A percentile compares a stretch with the other conserved stretches of the same genome.
Conservation (phyloP, 768 basidiomycete genomes). For the Tulasnella sp. region DNA sequence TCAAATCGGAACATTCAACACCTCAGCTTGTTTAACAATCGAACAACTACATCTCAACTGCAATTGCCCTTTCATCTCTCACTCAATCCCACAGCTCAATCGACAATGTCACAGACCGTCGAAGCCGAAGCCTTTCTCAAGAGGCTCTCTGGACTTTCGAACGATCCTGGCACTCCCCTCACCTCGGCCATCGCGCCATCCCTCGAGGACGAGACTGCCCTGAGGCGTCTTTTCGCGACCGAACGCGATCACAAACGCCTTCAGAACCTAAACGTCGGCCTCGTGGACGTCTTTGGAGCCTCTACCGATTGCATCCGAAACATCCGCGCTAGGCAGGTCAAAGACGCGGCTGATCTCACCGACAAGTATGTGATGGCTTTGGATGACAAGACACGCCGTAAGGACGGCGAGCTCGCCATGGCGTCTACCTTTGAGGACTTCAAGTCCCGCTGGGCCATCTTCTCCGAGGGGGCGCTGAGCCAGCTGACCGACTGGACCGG, state of each 20-base stretch:
- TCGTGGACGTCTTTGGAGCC: slow-evolving; percentile 33
- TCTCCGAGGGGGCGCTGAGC: slow-evolving; percentile 50
- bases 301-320: background rate
- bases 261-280: slow-evolving; percentile 40
- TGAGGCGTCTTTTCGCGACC: slow-evolving; percentile 45
- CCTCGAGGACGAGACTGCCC: slow-evolving; percentile 43
- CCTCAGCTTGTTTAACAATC: too few relatives aligned
- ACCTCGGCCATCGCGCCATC: slow-evolving; percentile 39
- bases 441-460: slow-evolving; percentile 52
- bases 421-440: slow-evolving; percentile 40
- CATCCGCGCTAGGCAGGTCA: background rate
- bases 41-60: too few relatives aligned
- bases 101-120: slow-evolving; percentile 1
- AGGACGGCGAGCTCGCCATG: background rate
- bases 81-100: too few relatives aligned
- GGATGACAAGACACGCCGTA: background rate
- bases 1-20: too few relatives aligned
- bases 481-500: slow-evolving; percentile 37
- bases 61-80: too few relatives aligned
- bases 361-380: background rate
- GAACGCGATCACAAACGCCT: slow-evolving; percentile 35
- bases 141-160: background rate
- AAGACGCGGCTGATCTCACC: background rate
- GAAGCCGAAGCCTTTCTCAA: slow-evolving; percentile 7
- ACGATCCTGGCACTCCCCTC: slow-evolving; percentile 28